These are phyloP conservation scores for Coprinopsis strossmayeri DNA, from an alignment of 768 basidiomycete genomes.

Conservation along the genomic window DNA sequence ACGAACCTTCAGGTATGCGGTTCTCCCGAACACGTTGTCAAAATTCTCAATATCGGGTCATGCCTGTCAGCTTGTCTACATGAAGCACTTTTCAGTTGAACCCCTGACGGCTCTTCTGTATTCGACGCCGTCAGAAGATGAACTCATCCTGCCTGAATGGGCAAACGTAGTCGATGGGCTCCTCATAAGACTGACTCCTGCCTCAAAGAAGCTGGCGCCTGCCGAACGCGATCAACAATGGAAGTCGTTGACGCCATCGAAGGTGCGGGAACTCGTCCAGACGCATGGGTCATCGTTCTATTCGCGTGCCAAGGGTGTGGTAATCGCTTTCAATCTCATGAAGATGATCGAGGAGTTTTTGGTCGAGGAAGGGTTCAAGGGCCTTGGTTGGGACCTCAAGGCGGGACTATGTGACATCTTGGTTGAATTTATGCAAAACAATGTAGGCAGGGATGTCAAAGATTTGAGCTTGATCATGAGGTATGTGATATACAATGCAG, in stretches of 20 bases:
- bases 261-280: constrained; percentile 21
- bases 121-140: constrained; percentile 17
- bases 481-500: constrained; percentile 24
- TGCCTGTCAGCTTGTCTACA: constrained; percentile 57
- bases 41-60: too few species aligned
- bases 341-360: constrained; percentile 38
- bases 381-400: constrained; percentile 22
- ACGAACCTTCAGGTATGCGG: constrained; percentile 54
- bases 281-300: constrained; percentile 24
- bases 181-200: not conserved
- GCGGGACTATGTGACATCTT: constrained; percentile 28
- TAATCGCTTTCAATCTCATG: constrained; percentile 44
- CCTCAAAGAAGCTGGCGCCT: not conserved
- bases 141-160: not conserved
- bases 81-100: constrained; percentile 64
- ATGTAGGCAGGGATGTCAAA: constrained; percentile 34
- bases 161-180: constrained; percentile 8
- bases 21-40: too few species aligned
- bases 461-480: constrained; percentile 40
- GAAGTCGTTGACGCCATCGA: not conserved
- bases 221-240: constrained; percentile 2
- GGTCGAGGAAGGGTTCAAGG: constrained; percentile 35
- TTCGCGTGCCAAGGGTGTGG: constrained; percentile 19
- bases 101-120: constrained; percentile 42
- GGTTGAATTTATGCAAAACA: constrained; percentile 38